Percentiles rank a stretch among this genome's conserved stretches.
Evolutionary conservation across 306 rosid species (phyloP).

Genomic region (Trifolium repens): DNA sequence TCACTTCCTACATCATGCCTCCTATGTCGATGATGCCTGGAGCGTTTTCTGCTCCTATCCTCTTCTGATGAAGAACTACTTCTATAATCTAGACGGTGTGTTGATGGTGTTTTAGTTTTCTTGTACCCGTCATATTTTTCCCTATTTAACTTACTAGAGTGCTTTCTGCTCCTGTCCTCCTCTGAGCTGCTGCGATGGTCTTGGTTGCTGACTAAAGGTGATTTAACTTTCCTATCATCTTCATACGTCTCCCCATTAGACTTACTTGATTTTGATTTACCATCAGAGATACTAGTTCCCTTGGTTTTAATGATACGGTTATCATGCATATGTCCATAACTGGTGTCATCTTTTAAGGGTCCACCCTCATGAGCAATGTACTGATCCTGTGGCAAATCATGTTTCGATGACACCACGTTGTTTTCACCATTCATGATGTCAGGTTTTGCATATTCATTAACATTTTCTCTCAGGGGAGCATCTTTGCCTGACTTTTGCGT

Average conservation of each 20-base stretch:
- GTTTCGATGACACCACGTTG: slow-evolving; percentile 39
- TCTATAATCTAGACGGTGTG: slow-evolving; percentile 49
- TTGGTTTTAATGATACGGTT: slow-evolving; percentile 43
- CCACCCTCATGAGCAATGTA: slow-evolving; percentile 45
- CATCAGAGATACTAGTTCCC: slow-evolving; percentile 42
- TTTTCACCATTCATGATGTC: slow-evolving; percentile 40
- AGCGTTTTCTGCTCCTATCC: slow-evolving; percentile 65
- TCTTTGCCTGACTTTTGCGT: slow-evolving; percentile 47
- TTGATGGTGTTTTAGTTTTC: slow-evolving; percentile 47
- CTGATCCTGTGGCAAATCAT: slow-evolving; percentile 39
- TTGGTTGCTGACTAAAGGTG: slow-evolving; percentile 38
- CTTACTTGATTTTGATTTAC: slow-evolving; percentile 48
- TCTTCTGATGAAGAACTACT: slow-evolving; percentile 62
- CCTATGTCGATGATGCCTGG: slow-evolving; percentile 58
- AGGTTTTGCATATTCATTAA: slow-evolving; percentile 44
- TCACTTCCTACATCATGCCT: slow-evolving; percentile 62
- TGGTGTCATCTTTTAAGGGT: slow-evolving; percentile 43
- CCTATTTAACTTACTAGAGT: slow-evolving; percentile 39
- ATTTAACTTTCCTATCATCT: slow-evolving; percentile 52
- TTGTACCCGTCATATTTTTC: slow-evolving; percentile 47
- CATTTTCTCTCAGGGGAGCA: slow-evolving; percentile 53
- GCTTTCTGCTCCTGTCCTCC: slow-evolving; percentile 72
- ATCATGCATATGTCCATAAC: slow-evolving; percentile 48
- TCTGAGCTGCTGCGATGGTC: slow-evolving; percentile 59
- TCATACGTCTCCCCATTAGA: slow-evolving; percentile 42